Conservation (phyloP, 352 stramenopile species). For the Globisporangium ultimum region DNA sequence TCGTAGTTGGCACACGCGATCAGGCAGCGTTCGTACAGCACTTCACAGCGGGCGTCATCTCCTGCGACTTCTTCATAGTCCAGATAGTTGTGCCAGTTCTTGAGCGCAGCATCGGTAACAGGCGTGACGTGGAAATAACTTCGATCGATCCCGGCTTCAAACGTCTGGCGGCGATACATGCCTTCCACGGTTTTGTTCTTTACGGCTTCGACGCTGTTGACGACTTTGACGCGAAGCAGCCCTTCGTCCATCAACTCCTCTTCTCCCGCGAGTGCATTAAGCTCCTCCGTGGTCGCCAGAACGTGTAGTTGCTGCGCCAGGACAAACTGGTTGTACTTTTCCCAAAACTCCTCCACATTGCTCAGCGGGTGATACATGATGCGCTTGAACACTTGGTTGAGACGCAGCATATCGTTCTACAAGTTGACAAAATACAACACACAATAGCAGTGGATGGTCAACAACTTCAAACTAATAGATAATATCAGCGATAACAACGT, state of each 20-base stretch:
- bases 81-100: constrained; percentile 79
- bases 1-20: constrained; percentile 85
- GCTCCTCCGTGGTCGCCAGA: constrained; percentile 59
- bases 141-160: constrained; percentile 74
- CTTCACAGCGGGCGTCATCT: constrained; percentile 46
- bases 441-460: neutral
- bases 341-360: constrained; percentile 82
- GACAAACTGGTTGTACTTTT: constrained; percentile 86
- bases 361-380: constrained; percentile 67
- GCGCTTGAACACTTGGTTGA: constrained; percentile 81
- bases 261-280: constrained; percentile 47
- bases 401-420: constrained; percentile 77
- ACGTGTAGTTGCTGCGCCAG: constrained; percentile 63
- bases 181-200: constrained; percentile 71
- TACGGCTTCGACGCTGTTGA: constrained; percentile 65
- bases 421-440: neutral
- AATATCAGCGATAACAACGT: constrained; percentile 13
- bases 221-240: constrained; percentile 74
- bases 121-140: constrained; percentile 83
- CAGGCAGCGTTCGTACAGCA: constrained; percentile 75
- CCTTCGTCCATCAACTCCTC: constrained; percentile 78
- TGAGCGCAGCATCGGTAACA: constrained; percentile 56
- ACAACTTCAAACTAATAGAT: neutral
- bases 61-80: constrained; percentile 70
- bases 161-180: constrained; percentile 59